Base-by-base conservation (phyloP, 2,329 filamentous ascomycete genomes). In the Septoria petroselini region DNA sequence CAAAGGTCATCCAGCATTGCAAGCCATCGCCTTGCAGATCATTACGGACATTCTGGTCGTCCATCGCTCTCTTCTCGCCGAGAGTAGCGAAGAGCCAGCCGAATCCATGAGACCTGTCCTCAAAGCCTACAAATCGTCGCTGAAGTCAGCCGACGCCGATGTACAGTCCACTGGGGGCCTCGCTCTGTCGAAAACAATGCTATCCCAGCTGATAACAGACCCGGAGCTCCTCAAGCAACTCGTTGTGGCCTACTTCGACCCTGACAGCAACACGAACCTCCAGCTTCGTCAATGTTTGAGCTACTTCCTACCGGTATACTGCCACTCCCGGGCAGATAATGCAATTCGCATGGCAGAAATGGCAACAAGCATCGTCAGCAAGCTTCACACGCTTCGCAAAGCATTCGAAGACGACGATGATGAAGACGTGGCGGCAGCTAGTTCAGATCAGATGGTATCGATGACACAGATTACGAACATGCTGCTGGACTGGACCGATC, bases 261-360 rank as follows among this genome's bases (percentile, higher is more conserved):
- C 91, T 0, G 82, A 86, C 3, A 93, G 87, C 3, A 79, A 81
- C 1, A 77, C 79, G 21, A 96, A 96, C 65, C 85, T 91, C 58
- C 83, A 83, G 7, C 83, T 96, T 5, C 78, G 90, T 17, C 91
- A 97, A 69, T 85, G 88, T 0, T 76, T 97, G 46, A 89, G 88
- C 58, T 97, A 97, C 70, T 96, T 96, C 76, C 74, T 97, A 29
- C 91, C 91, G 0, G 91, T 96, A 0, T 97, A 94, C 73, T 93
- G 88, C 68, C 95, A 91, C 69, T 91, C 86, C 6, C 80, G 88
- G 2, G 70, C 83, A 3, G 85, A 88, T 56, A 95, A 96, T 63
- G 90, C 93, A 56, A 80, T 85, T 21, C 78, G 89, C 27, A 90
- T 97, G 86, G 81, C 83, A 5, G 72, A 76, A 14, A 80, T 96